Conservation (phyloP, 2,329 filamentous ascomycete species). For the Aquanectria penicillioides region DNA sequence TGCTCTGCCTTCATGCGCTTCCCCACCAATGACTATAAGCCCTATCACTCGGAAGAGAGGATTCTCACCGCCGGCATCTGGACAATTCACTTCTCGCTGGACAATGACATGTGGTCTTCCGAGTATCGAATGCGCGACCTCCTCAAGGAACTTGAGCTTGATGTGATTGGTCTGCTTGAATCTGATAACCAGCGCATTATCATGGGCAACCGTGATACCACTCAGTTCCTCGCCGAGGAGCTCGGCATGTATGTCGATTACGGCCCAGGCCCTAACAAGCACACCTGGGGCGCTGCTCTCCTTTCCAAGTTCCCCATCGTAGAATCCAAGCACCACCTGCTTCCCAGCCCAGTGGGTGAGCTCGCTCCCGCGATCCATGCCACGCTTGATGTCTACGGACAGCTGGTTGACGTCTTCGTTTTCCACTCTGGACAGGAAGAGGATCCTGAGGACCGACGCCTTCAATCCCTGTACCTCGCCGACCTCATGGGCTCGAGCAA, state of each 20-base stretch:
- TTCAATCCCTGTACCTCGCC: constrained; percentile 87
- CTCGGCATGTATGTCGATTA: constrained; percentile 99
- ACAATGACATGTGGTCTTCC: constrained; percentile 99
- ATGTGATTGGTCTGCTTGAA: constrained; percentile 94
- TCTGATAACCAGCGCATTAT: constrained; percentile 96
- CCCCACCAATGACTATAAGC: constrained; percentile 89
- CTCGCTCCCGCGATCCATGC: constrained; percentile 95
- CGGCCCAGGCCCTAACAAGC: constrained; percentile 96
- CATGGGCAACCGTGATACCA: constrained; percentile 98
- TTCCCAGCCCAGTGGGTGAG: constrained; percentile 93
- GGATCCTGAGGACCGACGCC: constrained; percentile 87
- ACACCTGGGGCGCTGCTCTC: constrained; percentile 94
- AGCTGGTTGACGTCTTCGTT: constrained; percentile 91
- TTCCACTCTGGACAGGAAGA: constrained; percentile 99
- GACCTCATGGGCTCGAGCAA: constrained; percentile 86
- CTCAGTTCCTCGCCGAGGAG: constrained; percentile 94
- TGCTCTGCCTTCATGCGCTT: constrained; percentile 89
- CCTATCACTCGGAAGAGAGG: constrained; percentile 89
- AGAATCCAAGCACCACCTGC: constrained; percentile 94
- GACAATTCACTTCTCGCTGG: constrained; percentile 97
- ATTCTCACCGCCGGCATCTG: constrained; percentile 95
- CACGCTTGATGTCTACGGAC: constrained; percentile 93
- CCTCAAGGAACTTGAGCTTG: constrained; percentile 93
- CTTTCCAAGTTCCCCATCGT: constrained; percentile 98
- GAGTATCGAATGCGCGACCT: constrained; percentile 93